Conservation (phyloP, 352 stramenopile genomes). For the Globisporangium abappressorium region DNA sequence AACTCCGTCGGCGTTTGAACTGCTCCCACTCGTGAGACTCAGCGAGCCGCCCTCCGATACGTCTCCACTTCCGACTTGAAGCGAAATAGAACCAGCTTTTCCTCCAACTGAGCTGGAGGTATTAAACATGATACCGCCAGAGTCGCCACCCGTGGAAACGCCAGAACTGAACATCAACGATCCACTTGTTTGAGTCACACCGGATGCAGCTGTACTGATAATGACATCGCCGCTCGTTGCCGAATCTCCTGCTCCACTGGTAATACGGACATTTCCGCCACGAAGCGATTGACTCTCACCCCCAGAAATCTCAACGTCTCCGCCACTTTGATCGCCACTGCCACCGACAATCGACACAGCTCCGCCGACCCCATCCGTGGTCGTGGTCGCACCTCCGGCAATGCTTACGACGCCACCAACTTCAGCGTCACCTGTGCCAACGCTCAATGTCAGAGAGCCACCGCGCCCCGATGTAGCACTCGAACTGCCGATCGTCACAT, state of each 20-base stretch:
- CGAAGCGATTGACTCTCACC: slow-evolving; percentile 11
- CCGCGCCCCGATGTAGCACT: slow-evolving; percentile 16
- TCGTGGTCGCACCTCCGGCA: slow-evolving; percentile 16
- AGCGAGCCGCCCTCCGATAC: neutral
- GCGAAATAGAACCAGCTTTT: slow-evolving; percentile 11
- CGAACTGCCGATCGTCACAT: slow-evolving; percentile 20
- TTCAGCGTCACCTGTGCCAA: slow-evolving; percentile 20
- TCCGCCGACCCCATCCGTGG: slow-evolving; percentile 19
- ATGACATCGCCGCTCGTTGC: slow-evolving; percentile 9
- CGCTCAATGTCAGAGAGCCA: slow-evolving; percentile 22
- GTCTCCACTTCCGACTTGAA: slow-evolving; percentile 6
- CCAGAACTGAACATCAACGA: slow-evolving; percentile 6
- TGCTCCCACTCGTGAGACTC: slow-evolving; percentile 1
- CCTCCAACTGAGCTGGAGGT: slow-evolving; percentile 2
- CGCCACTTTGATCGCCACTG: slow-evolving; percentile 11
- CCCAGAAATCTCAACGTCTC: slow-evolving; percentile 24
- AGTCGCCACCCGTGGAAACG: slow-evolving; percentile 6
- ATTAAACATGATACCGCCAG: slow-evolving; percentile 4
- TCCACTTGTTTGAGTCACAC: slow-evolving; percentile 1
- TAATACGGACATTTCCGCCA: slow-evolving; percentile 13
- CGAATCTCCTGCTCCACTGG: slow-evolving; percentile 2
- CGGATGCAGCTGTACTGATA: slow-evolving; percentile 6
- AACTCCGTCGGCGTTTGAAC: neutral
- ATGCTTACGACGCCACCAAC: slow-evolving; percentile 20
- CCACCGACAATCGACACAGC: slow-evolving; percentile 24